A percentile compares a stretch with the other conserved stretches of the same genome.
Evolutionary conservation across 495 filamentous ascomycete genomes (phyloP).

Genomic region (Elasticomyces elasticus): DNA sequence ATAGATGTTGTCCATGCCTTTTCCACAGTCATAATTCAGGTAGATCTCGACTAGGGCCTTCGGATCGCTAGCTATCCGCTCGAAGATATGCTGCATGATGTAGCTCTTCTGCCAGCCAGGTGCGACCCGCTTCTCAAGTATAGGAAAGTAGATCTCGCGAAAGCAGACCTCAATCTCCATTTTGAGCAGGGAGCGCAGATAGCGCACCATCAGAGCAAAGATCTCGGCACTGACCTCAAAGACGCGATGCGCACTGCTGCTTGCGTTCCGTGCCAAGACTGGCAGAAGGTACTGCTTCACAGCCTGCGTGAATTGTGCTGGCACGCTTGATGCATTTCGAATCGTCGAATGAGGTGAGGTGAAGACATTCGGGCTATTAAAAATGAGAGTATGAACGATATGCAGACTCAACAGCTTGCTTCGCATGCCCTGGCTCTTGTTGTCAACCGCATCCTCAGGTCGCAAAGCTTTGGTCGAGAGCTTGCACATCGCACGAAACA

Average conservation of each 20-base stretch:
- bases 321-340: slow-evolving; percentile 72
- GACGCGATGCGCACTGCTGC: slow-evolving; percentile 78
- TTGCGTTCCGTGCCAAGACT: slow-evolving; percentile 86
- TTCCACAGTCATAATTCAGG: slow-evolving; percentile 96
- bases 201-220: slow-evolving; percentile 91
- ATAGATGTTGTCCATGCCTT: slow-evolving; percentile 91
- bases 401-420: slow-evolving; percentile 93
- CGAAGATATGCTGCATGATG: slow-evolving; percentile 68
- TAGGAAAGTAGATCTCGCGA: slow-evolving; percentile 93
- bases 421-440: slow-evolving; percentile 90
- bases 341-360: slow-evolving; percentile 84
- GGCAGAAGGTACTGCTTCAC: slow-evolving; percentile 93
- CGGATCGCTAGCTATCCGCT: slow-evolving; percentile 73
- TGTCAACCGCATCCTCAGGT: slow-evolving; percentile 82
- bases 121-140: slow-evolving; percentile 77
- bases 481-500: slow-evolving; percentile 96
- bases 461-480: slow-evolving; percentile 82
- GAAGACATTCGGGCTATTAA: slow-evolving; percentile 81
- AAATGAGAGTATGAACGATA: slow-evolving; percentile 84
- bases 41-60: slow-evolving; percentile 89
- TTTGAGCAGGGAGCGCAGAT: slow-evolving; percentile 91
- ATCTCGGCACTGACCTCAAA: slow-evolving; percentile 97
- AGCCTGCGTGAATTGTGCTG: slow-evolving; percentile 86
- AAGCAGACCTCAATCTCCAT: slow-evolving; percentile 97
- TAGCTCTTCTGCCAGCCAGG: slow-evolving; percentile 85